Evolutionary conservation across 2,329 filamentous ascomycete genomes (phyloP).

Genomic region (Venturia pyrina): DNA sequence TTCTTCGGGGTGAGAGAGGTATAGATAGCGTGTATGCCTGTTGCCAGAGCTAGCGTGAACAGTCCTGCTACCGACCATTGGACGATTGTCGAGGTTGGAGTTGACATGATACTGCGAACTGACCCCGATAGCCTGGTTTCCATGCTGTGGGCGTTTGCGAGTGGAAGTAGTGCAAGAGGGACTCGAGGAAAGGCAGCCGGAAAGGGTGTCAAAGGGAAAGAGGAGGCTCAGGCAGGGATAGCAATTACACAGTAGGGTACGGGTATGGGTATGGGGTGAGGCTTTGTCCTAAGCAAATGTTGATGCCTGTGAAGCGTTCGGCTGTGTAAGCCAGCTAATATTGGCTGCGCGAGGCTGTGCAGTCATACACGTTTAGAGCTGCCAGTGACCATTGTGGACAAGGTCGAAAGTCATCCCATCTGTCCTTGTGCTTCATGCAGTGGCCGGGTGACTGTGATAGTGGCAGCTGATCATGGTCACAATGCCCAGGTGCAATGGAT

Average conservation of each 20-base stretch:
- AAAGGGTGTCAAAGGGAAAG: neutral
- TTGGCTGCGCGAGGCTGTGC: neutral
- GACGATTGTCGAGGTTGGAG: neutral
- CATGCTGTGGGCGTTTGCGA: neutral
- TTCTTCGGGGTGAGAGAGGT: neutral
- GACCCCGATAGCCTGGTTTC: neutral
- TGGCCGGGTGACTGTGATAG: no score
- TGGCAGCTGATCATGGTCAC: no score
- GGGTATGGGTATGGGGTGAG: no score
- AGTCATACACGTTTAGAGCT: neutral
- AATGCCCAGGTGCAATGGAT: no score
- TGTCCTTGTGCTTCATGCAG: no score
- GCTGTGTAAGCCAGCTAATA: neutral
- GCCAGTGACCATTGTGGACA: neutral
- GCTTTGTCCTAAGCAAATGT: neutral
- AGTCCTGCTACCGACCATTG: neutral
- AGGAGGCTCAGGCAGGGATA: neutral
- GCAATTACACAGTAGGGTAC: neutral
- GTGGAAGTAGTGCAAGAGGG: neutral
- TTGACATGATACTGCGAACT: neutral
- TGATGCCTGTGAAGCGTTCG: neutral
- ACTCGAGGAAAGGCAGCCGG: neutral
- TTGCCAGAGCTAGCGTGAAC: neutral
- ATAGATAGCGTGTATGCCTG: neutral
- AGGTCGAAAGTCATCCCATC: no score